Evolutionary conservation across 2,329 filamentous ascomycete genomes (phyloP).

Genomic region (Calycina herbarum): DNA sequence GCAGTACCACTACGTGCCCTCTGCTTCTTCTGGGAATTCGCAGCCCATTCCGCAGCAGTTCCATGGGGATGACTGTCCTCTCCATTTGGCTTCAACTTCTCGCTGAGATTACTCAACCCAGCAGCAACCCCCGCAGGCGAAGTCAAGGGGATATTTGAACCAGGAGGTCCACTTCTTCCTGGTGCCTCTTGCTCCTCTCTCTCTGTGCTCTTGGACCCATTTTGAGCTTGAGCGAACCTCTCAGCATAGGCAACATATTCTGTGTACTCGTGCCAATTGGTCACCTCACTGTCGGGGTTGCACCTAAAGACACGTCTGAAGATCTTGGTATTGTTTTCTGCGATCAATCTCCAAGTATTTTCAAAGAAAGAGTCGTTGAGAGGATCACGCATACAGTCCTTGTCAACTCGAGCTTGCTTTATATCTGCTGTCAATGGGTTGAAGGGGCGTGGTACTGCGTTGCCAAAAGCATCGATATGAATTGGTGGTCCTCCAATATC

Average conservation of each 20-base stretch:
- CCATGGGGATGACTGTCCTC: constrained; percentile 28
- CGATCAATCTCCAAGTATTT: constrained; percentile 83
- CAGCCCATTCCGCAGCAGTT: constrained; percentile 33
- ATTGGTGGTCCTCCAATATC: constrained; percentile 78
- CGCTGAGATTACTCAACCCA: constrained; percentile 26
- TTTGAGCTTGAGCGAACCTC: constrained; percentile 60
- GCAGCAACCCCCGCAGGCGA: constrained; percentile 21
- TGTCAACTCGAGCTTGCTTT: constrained; percentile 70
- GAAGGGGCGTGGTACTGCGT: constrained; percentile 45
- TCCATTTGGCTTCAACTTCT: constrained; percentile 28
- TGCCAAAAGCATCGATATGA: constrained; percentile 53
- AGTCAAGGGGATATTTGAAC: constrained; percentile 18
- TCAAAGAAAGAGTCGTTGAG: constrained; percentile 79
- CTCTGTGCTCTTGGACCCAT: constrained; percentile 35
- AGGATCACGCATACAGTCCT: constrained; percentile 94
- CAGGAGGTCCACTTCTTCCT: constrained; percentile 37
- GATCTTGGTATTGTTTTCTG: constrained; percentile 92
- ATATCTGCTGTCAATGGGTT: constrained; percentile 67
- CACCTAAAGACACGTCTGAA: constrained; percentile 93
- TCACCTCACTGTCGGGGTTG: constrained; percentile 94
- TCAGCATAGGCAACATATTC: constrained; percentile 63
- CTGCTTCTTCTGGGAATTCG: constrained; percentile 29
- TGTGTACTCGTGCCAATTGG: constrained; percentile 84
- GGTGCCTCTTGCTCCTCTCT: constrained; percentile 34
- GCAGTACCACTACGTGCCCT: constrained; percentile 22